phyloP scores from a whole-genome alignment of 202 grass and related monocot species.

The Dendrocalamus latiflorus region DNA sequence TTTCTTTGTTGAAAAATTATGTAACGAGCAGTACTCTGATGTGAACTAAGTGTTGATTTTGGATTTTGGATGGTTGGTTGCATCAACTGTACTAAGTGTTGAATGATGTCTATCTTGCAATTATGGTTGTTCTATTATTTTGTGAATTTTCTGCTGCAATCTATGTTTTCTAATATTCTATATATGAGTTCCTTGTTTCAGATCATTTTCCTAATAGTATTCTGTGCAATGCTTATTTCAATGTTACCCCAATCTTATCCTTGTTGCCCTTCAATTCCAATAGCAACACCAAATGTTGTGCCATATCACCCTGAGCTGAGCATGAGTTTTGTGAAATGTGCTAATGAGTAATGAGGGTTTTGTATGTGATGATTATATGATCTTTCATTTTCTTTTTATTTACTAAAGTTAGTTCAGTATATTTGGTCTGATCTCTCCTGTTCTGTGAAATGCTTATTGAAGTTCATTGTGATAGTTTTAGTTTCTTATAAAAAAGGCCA shows the following conservation, averaged over 20 bases:
- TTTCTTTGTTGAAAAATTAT: no score
- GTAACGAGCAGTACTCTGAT: no score
- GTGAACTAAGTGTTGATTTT: no score
- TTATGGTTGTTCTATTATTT: no score
- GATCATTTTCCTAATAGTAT: neutral
- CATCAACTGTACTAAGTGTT: no score
- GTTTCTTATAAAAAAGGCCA: neutral
- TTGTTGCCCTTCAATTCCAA: neutral
- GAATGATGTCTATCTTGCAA: no score
- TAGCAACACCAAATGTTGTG: neutral
- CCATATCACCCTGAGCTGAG: neutral
- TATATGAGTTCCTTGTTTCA: no score
- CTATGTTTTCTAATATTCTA: no score
- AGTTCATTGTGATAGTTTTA: neutral
- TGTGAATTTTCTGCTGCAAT: no score
- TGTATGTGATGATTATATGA: neutral
- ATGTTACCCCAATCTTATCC: neutral
- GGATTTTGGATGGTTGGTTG: no score
- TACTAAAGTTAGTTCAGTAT: neutral
- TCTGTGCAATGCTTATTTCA: neutral
- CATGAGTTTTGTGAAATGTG: neutral
- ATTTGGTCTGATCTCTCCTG: neutral
- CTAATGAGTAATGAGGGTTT: neutral
- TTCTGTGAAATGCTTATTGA: neutral
- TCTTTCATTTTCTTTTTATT: neutral